Evolutionary conservation across 768 basidiomycete genomes (phyloP).

Genomic region (Mycena leptocephala): DNA sequence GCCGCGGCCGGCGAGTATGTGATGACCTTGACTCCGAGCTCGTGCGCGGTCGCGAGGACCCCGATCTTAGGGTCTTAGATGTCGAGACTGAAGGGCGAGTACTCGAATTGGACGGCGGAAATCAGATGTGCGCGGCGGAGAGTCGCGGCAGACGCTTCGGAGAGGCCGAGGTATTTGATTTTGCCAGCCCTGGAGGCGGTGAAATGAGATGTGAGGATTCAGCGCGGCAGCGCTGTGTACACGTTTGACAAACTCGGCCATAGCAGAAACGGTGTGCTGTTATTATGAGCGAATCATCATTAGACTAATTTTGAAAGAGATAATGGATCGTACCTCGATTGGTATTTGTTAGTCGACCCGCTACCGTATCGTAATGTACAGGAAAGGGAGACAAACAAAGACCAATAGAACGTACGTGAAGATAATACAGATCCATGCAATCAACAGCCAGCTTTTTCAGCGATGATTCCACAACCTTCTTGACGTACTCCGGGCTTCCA

Average conservation of each 20-base stretch:
- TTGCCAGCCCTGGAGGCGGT: constrained; percentile 46
- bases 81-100: constrained; percentile 47
- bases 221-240: background rate
- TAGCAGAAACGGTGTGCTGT: constrained; percentile 3
- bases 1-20: background rate
- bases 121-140: constrained; percentile 43
- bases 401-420: constrained; percentile 33
- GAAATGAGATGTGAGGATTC: background rate
- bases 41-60: constrained; percentile 32
- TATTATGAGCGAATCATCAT: too few species aligned
- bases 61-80: constrained; percentile 47
- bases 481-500: background rate
- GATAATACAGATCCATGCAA: constrained; percentile 51
- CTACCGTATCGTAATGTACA: background rate
- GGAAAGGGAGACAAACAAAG: background rate
- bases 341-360: constrained; percentile 15
- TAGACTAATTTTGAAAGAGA: too few species aligned
- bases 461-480: background rate
- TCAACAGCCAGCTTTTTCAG: constrained; percentile 13
- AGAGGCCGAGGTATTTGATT: constrained; percentile 54
- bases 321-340: constrained; percentile 32
- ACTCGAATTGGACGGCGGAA: constrained; percentile 54
- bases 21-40: background rate
- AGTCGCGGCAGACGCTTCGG: constrained; percentile 46
- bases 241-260: constrained; percentile 22